Evolutionary conservation across 805 yeast genomes (phyloP), one percentile per base, ranked within the genome.

Genomic region (Yarrowia keelungensis): DNA sequence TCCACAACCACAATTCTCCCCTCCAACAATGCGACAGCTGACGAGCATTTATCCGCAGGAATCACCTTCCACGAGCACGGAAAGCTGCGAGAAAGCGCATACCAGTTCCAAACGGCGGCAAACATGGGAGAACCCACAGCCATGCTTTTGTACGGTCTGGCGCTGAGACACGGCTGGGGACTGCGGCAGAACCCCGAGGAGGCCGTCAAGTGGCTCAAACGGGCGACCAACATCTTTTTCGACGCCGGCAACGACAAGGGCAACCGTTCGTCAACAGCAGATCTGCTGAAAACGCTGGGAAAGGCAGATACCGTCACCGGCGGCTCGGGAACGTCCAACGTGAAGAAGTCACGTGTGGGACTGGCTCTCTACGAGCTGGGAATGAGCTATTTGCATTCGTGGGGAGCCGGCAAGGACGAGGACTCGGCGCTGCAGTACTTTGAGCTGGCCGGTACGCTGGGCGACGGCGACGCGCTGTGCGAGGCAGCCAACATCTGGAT

Each of bases 401-500:
- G 85, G 81, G 92, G 91, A 0, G 75, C 75, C 8, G 75, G 75
- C 16, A 82, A 82, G 69, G 87, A 88, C 72, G 90, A 87, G 73
- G 69, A 72, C 8, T 81, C 81, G 72, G 94, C 90, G 0, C 78
- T 89, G 38, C 81, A 81, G 70, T 85, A 85, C 71, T 78, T 89
- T 59, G 89, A 89, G 70, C 82, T 85, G 73, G 86, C 92, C 1
- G 94, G 87, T 0, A 80, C 87, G 9, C 76, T 87, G 75, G 95
- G 94, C 2, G 86, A 86, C 72, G 81, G 84, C 0, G 89, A 88
- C 69, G 88, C 92, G 0, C 85, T 89, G 87, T 80, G 86, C 35
- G 86, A 87, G 70, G 85, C 91, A 47, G 96, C 94, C 1, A 79
- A 80, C 16, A 77, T 89, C n/a, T 90, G 91, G 88, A 80, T 86